These are phyloP conservation scores for Trametes polyzona DNA, from an alignment of 1,284 basidiomycete genomes.

Conservation along the genomic window DNA sequence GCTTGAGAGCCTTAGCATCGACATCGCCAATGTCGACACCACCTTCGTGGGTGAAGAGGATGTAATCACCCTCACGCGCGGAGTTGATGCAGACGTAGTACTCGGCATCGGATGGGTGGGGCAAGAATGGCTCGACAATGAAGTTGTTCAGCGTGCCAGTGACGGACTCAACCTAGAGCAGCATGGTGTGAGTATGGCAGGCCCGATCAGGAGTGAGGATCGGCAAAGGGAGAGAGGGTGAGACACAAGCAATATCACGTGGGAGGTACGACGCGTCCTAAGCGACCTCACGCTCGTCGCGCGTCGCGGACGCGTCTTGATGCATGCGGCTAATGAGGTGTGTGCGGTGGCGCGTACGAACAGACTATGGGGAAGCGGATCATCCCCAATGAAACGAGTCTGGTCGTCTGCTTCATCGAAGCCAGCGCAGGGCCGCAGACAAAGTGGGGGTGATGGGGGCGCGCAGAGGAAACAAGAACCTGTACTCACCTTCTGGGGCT, in stretches of 20 bases:
- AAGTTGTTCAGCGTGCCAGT: slow-evolving; percentile 97
- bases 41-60: slow-evolving; percentile 99
- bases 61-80: slow-evolving; percentile 91
- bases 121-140: slow-evolving; percentile 98
- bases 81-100: slow-evolving; percentile 99
- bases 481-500: slow-evolving; percentile 80
- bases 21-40: slow-evolving; percentile 99
- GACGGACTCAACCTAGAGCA: slow-evolving; percentile 82
- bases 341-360: not conserved
- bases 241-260: slow-evolving; percentile 18
- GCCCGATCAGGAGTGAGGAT: not conserved
- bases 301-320: slow-evolving; percentile 22
- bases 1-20: slow-evolving; percentile 94
- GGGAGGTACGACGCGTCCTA: slow-evolving; percentile 14
- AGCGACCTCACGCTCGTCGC: slow-evolving; percentile 20
- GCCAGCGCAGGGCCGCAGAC: not conserved
- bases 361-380: not conserved
- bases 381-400: slow-evolving; percentile 10
- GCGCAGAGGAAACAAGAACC: slow-evolving; percentile 8
- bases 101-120: slow-evolving; percentile 92
- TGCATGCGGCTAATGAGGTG: slow-evolving; percentile 2
- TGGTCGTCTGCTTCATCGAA: not conserved
- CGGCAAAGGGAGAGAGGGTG: slow-evolving; percentile 7
- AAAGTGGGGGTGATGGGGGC: not conserved
- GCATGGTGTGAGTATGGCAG: slow-evolving; percentile 3